phyloP scores from a whole-genome alignment of 164 flowering plant species.

The Annona cherimola region DNA sequence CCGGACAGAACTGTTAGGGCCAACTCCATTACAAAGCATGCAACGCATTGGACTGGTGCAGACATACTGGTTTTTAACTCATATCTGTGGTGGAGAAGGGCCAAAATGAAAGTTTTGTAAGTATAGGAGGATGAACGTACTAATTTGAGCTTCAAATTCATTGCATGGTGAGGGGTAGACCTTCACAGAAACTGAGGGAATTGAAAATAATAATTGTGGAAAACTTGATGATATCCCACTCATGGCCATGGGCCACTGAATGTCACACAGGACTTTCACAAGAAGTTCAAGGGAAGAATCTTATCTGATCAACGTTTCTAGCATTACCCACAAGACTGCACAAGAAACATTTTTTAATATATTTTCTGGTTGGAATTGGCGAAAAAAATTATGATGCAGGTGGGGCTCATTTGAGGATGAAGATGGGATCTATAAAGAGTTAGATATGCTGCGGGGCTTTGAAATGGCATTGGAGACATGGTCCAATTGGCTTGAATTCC shows the following conservation, averaged over 20 bases:
- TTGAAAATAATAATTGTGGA: too few species aligned
- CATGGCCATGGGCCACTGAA: too few species aligned
- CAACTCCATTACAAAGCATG: conserved; percentile 61
- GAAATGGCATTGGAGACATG: conserved; percentile 71
- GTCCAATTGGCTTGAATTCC: conserved; percentile 68
- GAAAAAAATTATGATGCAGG: conserved; percentile 18
- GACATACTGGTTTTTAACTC: conserved; percentile 73
- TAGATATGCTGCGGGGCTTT: conserved; percentile 40
- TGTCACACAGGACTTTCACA: too few species aligned
- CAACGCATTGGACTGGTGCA: conserved; percentile 61
- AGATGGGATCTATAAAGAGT: conserved; percentile 44
- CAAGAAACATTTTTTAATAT: too few species aligned
- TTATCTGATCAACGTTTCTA: too few species aligned
- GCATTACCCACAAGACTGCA: too few species aligned
- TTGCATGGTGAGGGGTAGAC: too few species aligned
- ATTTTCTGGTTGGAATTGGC: not conserved
- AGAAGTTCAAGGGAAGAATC: too few species aligned
- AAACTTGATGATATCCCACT: too few species aligned
- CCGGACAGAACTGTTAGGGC: conserved; percentile 49
- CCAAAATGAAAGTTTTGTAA: conserved; percentile 55
- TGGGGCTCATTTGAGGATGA: conserved; percentile 56
- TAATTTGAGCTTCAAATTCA: too few species aligned
- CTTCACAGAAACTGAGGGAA: too few species aligned
- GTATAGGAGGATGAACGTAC: conserved; percentile 13
- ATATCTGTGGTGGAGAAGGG: conserved; percentile 76